Evolutionary conservation across 495 filamentous ascomycete species (phyloP).

Genomic region (Neurospora sp.): DNA sequence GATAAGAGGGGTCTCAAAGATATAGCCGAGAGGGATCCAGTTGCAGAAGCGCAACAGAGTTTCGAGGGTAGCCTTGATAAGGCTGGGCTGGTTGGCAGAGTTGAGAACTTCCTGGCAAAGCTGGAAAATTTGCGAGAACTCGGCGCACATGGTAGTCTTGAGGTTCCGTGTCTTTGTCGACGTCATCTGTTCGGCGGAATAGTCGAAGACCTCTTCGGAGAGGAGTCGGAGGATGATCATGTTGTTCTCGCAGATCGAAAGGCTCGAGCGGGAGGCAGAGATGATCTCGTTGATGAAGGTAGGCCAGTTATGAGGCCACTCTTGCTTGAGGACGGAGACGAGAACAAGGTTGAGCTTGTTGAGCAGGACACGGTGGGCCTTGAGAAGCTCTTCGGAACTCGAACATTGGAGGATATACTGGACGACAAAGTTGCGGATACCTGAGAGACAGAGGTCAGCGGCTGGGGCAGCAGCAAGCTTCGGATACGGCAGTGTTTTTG

Average conservation of each 20-base stretch:
- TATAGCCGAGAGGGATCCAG: slow-evolving; percentile 97
- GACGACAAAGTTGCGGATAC: slow-evolving; percentile 97
- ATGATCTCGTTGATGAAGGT: slow-evolving; percentile 99
- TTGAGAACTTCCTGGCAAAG: slow-evolving; percentile 88
- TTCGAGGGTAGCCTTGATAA: slow-evolving; percentile 89
- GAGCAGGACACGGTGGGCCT: slow-evolving; percentile 70
- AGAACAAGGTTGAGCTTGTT: slow-evolving; percentile 98
- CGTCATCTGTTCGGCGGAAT: slow-evolving; percentile 97
- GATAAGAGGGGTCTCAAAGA: slow-evolving; percentile 95
- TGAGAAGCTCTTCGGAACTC: slow-evolving; percentile 72
- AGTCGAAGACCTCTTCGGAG: slow-evolving; percentile 98
- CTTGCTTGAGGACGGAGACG: slow-evolving; percentile 95
- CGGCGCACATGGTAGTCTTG: slow-evolving; percentile 95
- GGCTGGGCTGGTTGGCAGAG: slow-evolving; percentile 74
- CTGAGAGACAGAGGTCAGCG: slow-evolving; percentile 31
- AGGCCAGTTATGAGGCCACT: slow-evolving; percentile 99
- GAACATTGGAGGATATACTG: slow-evolving; percentile 94
- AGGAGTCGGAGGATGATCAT: slow-evolving; percentile 95
- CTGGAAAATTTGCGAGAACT: slow-evolving; percentile 95
- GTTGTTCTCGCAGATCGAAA: slow-evolving; percentile 99
- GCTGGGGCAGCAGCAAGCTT: background rate
- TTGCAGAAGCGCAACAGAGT: slow-evolving; percentile 93
- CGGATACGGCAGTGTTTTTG: background rate
- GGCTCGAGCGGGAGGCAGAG: slow-evolving; percentile 81
- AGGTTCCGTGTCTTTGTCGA: slow-evolving; percentile 89